These are phyloP conservation scores for Tylopilus sp. DNA, from an alignment of 1,284 basidiomycete genomes.

Conservation along the genomic window DNA sequence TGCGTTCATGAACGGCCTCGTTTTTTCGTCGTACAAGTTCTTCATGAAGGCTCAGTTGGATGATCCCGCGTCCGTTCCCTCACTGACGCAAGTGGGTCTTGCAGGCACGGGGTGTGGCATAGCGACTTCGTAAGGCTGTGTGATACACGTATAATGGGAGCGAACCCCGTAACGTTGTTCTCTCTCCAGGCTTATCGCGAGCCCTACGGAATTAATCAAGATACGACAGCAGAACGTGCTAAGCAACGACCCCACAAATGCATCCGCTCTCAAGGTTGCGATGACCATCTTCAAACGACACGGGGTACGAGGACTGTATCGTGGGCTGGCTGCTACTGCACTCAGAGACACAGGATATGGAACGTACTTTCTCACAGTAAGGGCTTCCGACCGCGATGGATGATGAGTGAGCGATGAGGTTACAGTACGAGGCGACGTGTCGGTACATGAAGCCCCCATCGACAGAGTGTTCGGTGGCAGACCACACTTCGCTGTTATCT, in stretches of 20 bases:
- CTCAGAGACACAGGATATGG: conserved; percentile 78
- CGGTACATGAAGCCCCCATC: conserved; percentile 46
- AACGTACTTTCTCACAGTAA: conserved; percentile 78
- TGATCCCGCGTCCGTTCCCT: conserved; percentile 45
- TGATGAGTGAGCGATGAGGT: too few species aligned
- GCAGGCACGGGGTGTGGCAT: conserved; percentile 79
- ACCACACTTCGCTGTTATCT: conserved; percentile 40
- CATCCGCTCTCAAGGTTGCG: conserved; percentile 48
- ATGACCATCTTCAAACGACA: conserved; percentile 49
- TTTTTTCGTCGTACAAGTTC: conserved; percentile 73
- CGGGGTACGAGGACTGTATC: conserved; percentile 70
- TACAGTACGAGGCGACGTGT: conserved; percentile 71
- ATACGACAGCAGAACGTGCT: conserved; percentile 72
- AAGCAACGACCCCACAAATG: conserved; percentile 30
- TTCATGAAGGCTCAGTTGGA: conserved; percentile 59
- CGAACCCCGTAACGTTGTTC: not conserved
- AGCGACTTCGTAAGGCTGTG: conserved; percentile 59
- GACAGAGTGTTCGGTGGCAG: conserved; percentile 13
- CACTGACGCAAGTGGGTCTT: conserved; percentile 64
- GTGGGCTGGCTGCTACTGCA: conserved; percentile 69
- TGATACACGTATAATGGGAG: not conserved
- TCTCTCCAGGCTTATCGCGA: conserved; percentile 60
- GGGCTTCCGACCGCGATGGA: too few species aligned
- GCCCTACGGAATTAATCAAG: conserved; percentile 83
- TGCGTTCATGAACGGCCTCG: conserved; percentile 70